Conservation (phyloP, 192 early-diverging fungal species). For the Oehlia diaphana region DNA sequence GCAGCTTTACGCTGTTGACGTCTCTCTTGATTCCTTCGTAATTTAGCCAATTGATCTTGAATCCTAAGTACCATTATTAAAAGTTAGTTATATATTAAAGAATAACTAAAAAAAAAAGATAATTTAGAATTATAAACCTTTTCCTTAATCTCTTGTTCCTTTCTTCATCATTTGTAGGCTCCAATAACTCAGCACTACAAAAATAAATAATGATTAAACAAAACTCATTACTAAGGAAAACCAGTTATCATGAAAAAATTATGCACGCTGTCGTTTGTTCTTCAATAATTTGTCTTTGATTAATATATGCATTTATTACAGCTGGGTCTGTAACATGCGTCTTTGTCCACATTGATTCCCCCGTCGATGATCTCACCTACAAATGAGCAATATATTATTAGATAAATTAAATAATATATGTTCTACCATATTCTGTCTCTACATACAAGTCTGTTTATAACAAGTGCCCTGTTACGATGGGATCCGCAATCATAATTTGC, state of each 20-base stretch:
- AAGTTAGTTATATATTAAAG: not conserved
- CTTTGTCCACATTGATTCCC: constrained; percentile 71
- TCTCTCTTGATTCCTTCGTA: constrained; percentile 66
- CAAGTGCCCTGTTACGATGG: constrained; percentile 57
- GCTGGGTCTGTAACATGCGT: constrained; percentile 80
- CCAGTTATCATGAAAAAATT: not conserved
- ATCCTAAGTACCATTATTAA: constrained; percentile 46
- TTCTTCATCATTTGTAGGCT: constrained; percentile 58
- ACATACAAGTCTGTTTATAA: constrained; percentile 59
- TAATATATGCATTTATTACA: constrained; percentile 88
- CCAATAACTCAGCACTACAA: constrained; percentile 47
- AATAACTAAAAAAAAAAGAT: not conserved
- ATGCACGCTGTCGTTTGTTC: constrained; percentile 49
- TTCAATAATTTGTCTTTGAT: constrained; percentile 83
- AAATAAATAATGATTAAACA: not conserved
- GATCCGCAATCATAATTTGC: constrained; percentile 52
- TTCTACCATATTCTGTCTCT: not conserved
- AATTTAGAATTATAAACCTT: constrained; percentile 1
- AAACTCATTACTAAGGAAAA: not conserved
- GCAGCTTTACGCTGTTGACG: constrained; percentile 52
- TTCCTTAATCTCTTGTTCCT: constrained; percentile 58
- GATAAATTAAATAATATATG: not conserved
- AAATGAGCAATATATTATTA: not conserved
- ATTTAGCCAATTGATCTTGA: constrained; percentile 57
- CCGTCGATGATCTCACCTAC: constrained; percentile 50